phyloP scores from a whole-genome alignment of 495 filamentous ascomycete genomes.

The Talaromyces thailandensis region DNA sequence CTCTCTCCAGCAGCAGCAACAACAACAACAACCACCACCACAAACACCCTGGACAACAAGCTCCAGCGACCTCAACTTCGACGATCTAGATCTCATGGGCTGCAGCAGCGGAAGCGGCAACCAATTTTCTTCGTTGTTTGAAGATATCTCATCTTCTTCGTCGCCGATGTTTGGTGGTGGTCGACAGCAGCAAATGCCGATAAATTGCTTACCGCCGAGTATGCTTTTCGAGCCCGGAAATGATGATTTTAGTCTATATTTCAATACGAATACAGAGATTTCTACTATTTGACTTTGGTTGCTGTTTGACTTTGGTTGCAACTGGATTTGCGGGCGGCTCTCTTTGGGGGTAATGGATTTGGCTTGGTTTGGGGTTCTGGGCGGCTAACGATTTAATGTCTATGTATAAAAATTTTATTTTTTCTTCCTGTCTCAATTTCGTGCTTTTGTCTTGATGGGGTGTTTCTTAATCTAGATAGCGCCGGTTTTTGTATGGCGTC shows the following conservation, averaged over 20 bases:
- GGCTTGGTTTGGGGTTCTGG: neutral
- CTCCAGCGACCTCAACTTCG: slow-evolving; percentile 9
- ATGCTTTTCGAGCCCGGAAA: slow-evolving; percentile 23
- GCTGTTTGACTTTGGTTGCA: neutral
- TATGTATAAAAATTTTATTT: neutral
- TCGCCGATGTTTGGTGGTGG: slow-evolving; percentile 4
- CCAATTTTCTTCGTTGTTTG: slow-evolving; percentile 19
- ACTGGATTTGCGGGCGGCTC: neutral
- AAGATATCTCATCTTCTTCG: neutral
- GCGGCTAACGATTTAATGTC: neutral
- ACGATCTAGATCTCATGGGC: slow-evolving; percentile 35
- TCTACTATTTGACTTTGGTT: slow-evolving; percentile 31
- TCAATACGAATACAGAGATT: slow-evolving; percentile 30
- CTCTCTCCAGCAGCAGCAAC: slow-evolving; percentile 2
- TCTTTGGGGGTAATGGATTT: neutral
- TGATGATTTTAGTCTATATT: slow-evolving; percentile 6
- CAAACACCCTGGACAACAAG: slow-evolving; percentile 2
- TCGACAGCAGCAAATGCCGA: slow-evolving; percentile 22
- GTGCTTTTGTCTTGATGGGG: neutral
- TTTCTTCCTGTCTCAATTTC: neutral
- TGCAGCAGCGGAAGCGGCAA: slow-evolving; percentile 8
- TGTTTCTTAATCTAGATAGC: neutral
- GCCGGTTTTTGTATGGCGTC: neutral
- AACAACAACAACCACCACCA: neutral
- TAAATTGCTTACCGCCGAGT: slow-evolving; percentile 28